A percentile compares a stretch with the other conserved stretches of the same genome.
These are phyloP conservation scores for Saprolegnia parasitica DNA, from an alignment of 352 stramenopile genomes.

Conservation along the genomic window DNA sequence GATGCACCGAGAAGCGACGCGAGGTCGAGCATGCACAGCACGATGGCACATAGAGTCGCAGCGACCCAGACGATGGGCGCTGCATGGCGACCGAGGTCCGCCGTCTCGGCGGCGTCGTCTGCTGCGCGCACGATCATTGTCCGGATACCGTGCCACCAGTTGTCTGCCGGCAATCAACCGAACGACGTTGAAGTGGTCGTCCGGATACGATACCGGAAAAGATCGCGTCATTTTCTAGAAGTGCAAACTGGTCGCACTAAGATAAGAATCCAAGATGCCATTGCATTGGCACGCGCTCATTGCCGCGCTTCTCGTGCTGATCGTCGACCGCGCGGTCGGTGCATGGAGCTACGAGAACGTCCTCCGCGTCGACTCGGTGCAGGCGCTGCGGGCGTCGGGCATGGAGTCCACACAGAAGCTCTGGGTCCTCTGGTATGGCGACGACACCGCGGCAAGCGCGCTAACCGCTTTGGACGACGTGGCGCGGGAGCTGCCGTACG, in stretches of 20 bases:
- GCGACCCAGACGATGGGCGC: constrained; percentile 40
- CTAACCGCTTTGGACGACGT: constrained; percentile 18
- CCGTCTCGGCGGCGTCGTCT: constrained; percentile 46
- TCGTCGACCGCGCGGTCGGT: not conserved
- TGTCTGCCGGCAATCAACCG: constrained; percentile 1
- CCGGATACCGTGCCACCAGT: not conserved
- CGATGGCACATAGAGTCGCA: constrained; percentile 36
- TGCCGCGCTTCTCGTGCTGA: not conserved
- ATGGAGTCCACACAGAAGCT: constrained; percentile 18
- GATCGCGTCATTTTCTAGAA: constrained; percentile 19
- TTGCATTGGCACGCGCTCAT: not conserved
- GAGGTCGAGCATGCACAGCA: constrained; percentile 60
- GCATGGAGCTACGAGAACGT: constrained; percentile 1
- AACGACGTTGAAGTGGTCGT: not conserved
- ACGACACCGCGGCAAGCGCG: not conserved
- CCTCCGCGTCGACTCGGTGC: not conserved
- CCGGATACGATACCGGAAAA: constrained; percentile 4
- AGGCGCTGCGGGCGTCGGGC: constrained; percentile 9
- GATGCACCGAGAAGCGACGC: constrained; percentile 39
- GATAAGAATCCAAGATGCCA: not conserved
- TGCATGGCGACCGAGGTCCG: constrained; percentile 33
- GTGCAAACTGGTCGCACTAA: not conserved
- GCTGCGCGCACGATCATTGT: constrained; percentile 73
- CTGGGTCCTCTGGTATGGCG: constrained; percentile 11
- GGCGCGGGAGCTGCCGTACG: constrained; percentile 15